These are phyloP conservation scores for Microcyclosporella mali DNA, from an alignment of 2,329 filamentous ascomycete species.

Conservation along the genomic window DNA sequence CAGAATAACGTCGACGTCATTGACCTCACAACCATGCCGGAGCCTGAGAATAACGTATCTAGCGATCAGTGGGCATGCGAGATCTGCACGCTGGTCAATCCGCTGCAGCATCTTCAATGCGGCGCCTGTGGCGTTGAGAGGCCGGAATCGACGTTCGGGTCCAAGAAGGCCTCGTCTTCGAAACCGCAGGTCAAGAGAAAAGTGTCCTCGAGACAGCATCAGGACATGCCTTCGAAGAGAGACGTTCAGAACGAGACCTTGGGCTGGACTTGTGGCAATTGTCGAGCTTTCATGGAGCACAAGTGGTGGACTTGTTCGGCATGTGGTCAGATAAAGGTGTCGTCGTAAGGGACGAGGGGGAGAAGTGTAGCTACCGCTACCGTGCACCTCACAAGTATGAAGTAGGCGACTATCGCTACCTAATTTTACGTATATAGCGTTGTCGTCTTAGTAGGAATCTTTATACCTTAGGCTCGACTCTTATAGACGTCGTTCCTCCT, in stretches of 20 bases:
- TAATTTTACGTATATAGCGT: no score
- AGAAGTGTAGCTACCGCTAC: no score
- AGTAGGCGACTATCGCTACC: no score
- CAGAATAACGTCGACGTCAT: constrained; percentile 4
- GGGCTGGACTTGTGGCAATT: constrained; percentile 55
- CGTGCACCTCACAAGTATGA: no score
- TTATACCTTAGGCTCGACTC: no score
- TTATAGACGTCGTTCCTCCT: no score
- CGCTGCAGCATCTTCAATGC: constrained; percentile 53
- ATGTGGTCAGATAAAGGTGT: constrained; percentile 54
- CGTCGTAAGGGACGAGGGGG: constrained; percentile 39
- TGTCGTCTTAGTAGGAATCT: no score
- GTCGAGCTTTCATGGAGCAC: constrained; percentile 57
- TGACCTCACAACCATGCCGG: constrained; percentile 29
- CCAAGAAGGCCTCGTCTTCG: no score
- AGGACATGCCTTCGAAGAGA: constrained; percentile 20
- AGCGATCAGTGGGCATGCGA: constrained; percentile 50
- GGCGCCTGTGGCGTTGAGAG: constrained; percentile 55
- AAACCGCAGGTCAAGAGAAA: constrained; percentile 20
- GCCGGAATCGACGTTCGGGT: constrained; percentile 38
- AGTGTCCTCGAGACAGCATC: constrained; percentile 10
- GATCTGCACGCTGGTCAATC: constrained; percentile 57
- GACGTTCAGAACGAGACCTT: constrained; percentile 39
- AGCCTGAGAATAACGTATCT: constrained; percentile 25
- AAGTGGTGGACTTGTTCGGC: constrained; percentile 59